A percentile compares a stretch with the other conserved stretches of the same genome.
These are phyloP conservation scores for Aspergillus funiculosus DNA, from an alignment of 495 filamentous ascomycete genomes.

Conservation along the genomic window DNA sequence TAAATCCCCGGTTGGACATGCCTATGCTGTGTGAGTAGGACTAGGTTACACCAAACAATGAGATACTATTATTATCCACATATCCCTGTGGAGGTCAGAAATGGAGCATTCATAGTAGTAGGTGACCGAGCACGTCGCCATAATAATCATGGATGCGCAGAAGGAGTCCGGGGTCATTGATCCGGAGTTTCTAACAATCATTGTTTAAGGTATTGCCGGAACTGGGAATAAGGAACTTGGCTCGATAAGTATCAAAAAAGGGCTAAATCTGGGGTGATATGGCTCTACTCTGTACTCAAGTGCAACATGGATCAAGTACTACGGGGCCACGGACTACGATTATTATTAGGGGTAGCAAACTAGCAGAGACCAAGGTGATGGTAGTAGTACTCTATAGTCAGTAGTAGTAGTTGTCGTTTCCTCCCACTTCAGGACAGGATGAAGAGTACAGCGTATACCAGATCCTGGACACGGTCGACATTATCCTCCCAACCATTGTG, in stretches of 20 bases:
- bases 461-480: constrained; percentile 21
- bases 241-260: too few relatives aligned
- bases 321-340: not conserved
- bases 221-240: too few relatives aligned
- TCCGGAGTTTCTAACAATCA: too few relatives aligned
- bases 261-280: too few relatives aligned
- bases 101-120: too few relatives aligned
- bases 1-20: not conserved
- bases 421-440: constrained; percentile 19
- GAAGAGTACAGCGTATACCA: constrained; percentile 26
- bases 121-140: too few relatives aligned
- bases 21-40: not conserved
- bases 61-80: not conserved
- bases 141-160: too few relatives aligned
- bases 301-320: not conserved
- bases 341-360: not conserved
- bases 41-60: not conserved
- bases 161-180: too few relatives aligned
- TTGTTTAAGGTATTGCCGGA: too few relatives aligned
- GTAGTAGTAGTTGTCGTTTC: constrained; percentile 9
- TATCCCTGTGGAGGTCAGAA: not conserved
- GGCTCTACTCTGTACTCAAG: too few relatives aligned
- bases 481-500: constrained; percentile 12
- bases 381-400: not conserved
- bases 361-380: constrained; percentile 1